Base-by-base conservation (phyloP, 768 basidiomycete species). In the Mycena albidolilacea region DNA sequence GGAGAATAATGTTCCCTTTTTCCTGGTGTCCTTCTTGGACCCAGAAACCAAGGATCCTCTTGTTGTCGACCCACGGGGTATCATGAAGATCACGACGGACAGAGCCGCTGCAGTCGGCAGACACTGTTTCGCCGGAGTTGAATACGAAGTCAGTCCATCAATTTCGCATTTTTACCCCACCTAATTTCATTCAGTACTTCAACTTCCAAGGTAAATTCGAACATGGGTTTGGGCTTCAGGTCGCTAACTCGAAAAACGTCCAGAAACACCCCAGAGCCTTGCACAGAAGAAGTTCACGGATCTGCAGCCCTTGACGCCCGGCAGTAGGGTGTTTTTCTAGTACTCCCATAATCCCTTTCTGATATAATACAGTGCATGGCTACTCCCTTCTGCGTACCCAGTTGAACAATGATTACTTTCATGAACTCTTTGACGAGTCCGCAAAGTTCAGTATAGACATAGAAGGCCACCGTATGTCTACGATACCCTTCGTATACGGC, bases 381-480 rank as follows among this genome's bases (percentile, higher is more conserved):
- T 99, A 99, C 80, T 98, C 97, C 5, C 87, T 99, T 43, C 88
- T 99, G 6, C 88, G 97, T 50, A 96, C 97, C 0, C 95, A 97
- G 54, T 85, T 97, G 41, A 97, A 98, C 82, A 91, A 90, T 69
- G 90, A 88, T 15, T 99, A 97, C 81, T 99, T 99, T 82, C 89
- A 92, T 72, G 95, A 93, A 43, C 84, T 99, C 37, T 98, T 96
- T 78, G 93, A 99, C 79, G 84, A 89, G 76, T 90, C 90, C 64
- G 76, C 83, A 39, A 85, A 85, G 58, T 98, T 99, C 78, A 91
- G 90, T 8, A 89, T 99, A 41, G 87, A 89, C 0, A 86, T 99
- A 12, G 98, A 99, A 81, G 93, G 92, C 11, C 95, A 97, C 77
- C 95, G 95, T 96, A 80, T 75, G 88, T 81, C 38, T 71, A 52